Evolutionary conservation across 768 basidiomycete species (phyloP), one percentile per base, ranked within the genome.

Genomic region (Termitomyces sp.): DNA sequence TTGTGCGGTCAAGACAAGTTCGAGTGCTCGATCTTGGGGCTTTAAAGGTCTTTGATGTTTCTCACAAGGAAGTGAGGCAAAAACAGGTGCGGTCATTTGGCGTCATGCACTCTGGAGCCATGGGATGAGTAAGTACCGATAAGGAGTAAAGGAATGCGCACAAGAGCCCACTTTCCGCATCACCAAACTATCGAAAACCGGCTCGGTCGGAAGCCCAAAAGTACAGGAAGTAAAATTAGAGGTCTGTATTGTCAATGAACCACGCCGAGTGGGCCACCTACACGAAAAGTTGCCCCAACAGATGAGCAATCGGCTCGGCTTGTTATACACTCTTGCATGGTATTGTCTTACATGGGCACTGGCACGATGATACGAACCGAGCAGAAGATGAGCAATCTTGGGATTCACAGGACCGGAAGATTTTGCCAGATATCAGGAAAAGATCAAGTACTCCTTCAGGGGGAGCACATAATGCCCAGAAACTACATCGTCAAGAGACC

Each of bases 41-140:
- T 65, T 65, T 68, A 65, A 59, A 62, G 50, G 38, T 28, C 39
- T n/a, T 20, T 18, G 46, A 39, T 40, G 15, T 46, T 60, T 59
- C 50, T 38, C 36, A 58, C 56, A 42, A 66, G 36, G 52, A 59
- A 50, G 24, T 32, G 18, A n/a, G 9, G 18, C 22, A 24, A n/a
- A 55, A 42, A 32, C 6, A 28, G n/a, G 18, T n/a, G 2, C 39
- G n/a, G 28, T 0, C 12, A 16, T 18, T 32, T 12, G 11, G 12
- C 32, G 40, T 4, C 12, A 44, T 55, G n/a, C n/a, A 44, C n/a
- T 15, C 28, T n/a, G 35, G 35, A 35, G 35, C 33, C 35, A 52
- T 36, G 40, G 18, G 40, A 44, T 42, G 7, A 36, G 6, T n/a
- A 16, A 54, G 16, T 11, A 28, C 33, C 12, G 16, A 44, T 50